A percentile compares a stretch with the other conserved stretches of the same genome.
Conservation (phyloP, 257 asterid species). For the Capsicum pubescens region DNA sequence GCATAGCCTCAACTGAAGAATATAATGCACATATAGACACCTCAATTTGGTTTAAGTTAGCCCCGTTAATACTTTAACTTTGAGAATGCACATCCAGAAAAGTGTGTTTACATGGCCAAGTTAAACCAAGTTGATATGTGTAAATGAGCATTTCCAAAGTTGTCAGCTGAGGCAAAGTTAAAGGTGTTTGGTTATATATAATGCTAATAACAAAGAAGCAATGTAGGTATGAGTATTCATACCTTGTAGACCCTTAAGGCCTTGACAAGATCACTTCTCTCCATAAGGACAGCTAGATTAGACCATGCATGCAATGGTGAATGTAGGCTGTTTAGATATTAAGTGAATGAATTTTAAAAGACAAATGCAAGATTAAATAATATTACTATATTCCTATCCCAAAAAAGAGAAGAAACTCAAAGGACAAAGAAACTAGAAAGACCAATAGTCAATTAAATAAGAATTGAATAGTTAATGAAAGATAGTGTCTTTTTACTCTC, state of each 20-base stretch:
- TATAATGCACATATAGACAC: background rate
- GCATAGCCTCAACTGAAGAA: background rate
- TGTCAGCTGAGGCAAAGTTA: background rate
- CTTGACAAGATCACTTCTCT: constrained; percentile 78
- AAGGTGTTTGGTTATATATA: background rate
- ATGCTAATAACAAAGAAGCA: too few species aligned
- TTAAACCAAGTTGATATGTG: background rate
- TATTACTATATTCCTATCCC: too few species aligned
- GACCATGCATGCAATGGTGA: constrained; percentile 92
- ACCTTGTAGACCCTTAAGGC: constrained; percentile 93
- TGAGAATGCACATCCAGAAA: background rate
- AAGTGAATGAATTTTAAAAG: background rate
- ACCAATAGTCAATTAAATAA: background rate
- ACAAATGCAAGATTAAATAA: background rate
- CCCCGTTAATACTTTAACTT: background rate
- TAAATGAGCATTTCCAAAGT: background rate
- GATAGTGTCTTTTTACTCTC: too few species aligned
- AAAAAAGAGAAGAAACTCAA: background rate
- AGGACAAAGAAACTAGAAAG: background rate
- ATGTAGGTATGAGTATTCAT: constrained; percentile 14
- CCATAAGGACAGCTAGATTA: constrained; percentile 96
- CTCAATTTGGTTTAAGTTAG: background rate
- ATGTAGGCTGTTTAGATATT: constrained; percentile 71
- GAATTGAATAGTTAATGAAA: too few species aligned
- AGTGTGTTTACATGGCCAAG: background rate